These are phyloP conservation scores for Curvularia sp. DNA, from an alignment of 2,329 filamentous ascomycete species.

Conservation along the genomic window DNA sequence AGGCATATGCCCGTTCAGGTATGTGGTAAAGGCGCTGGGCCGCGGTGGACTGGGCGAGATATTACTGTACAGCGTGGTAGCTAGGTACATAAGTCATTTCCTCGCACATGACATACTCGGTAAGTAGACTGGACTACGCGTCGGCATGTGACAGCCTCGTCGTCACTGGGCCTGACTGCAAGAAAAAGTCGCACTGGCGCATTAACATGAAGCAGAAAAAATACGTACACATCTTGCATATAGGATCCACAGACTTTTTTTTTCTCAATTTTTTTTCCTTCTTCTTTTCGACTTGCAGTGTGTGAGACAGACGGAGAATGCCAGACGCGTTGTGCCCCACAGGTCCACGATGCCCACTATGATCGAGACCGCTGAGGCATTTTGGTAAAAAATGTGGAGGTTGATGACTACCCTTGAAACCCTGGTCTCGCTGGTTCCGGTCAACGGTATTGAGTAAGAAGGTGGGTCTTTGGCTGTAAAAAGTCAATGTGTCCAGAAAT, in stretches of 20 bases:
- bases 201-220: constrained; percentile 53
- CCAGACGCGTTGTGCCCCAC: constrained; percentile 50
- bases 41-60: neutral
- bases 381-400: constrained; percentile 58
- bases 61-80: too few relatives aligned
- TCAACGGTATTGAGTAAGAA: constrained; percentile 58
- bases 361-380: constrained; percentile 68
- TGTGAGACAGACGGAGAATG: constrained; percentile 55
- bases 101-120: neutral
- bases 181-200: constrained; percentile 54
- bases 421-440: constrained; percentile 57
- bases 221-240: constrained; percentile 59
- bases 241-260: constrained; percentile 59
- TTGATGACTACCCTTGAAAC: constrained; percentile 64
- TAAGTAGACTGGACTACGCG: neutral
- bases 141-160: neutral
- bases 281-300: constrained; percentile 54
- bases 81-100: neutral
- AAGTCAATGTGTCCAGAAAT: too few relatives aligned
- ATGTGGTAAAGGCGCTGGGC: neutral
- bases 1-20: neutral
- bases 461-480: neutral
- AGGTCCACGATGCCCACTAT: constrained; percentile 60
- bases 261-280: constrained; percentile 56
- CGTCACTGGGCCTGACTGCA: neutral